Conservation (phyloP, 148 eudicot genomes). For the Diospyros lotus region DNA sequence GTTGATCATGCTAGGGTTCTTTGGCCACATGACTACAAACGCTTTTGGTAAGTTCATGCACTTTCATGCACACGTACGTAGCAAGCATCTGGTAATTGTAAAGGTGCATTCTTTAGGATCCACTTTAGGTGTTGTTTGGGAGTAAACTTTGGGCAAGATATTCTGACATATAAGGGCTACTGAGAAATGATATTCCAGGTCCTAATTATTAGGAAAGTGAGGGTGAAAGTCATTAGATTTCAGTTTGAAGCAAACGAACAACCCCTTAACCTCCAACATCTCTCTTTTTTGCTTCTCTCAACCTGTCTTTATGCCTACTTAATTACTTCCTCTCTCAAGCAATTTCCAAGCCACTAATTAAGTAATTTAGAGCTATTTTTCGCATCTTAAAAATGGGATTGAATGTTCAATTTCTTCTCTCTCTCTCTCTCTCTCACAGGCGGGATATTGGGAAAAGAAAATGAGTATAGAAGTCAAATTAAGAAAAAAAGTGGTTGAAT, state of each 20-base stretch:
- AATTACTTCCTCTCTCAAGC: not conserved
- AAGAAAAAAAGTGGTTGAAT: too few relatives aligned
- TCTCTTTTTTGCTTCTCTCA: not conserved
- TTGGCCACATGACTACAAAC: constrained; percentile 55
- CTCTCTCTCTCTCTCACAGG: too few relatives aligned
- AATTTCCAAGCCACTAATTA: not conserved
- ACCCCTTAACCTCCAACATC: not conserved
- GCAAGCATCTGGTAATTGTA: not conserved
- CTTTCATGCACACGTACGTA: constrained; percentile 4
- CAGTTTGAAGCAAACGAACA: not conserved
- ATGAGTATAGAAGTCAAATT: too few relatives aligned
- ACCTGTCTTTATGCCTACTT: too few relatives aligned
- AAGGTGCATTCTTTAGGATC: not conserved
- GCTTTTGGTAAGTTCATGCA: constrained; percentile 54
- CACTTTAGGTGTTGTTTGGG: not conserved
- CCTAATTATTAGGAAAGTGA: not conserved
- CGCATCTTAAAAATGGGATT: too few relatives aligned
- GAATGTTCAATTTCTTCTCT: too few relatives aligned
- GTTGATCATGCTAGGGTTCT: constrained; percentile 48
- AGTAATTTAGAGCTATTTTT: too few relatives aligned
- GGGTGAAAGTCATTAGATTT: too few relatives aligned
- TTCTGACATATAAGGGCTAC: not conserved
- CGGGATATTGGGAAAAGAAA: too few relatives aligned
- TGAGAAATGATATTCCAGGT: not conserved
- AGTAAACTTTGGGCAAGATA: not conserved